Conservation (phyloP, 495 filamentous ascomycete species). For the Extremus antarcticus region DNA sequence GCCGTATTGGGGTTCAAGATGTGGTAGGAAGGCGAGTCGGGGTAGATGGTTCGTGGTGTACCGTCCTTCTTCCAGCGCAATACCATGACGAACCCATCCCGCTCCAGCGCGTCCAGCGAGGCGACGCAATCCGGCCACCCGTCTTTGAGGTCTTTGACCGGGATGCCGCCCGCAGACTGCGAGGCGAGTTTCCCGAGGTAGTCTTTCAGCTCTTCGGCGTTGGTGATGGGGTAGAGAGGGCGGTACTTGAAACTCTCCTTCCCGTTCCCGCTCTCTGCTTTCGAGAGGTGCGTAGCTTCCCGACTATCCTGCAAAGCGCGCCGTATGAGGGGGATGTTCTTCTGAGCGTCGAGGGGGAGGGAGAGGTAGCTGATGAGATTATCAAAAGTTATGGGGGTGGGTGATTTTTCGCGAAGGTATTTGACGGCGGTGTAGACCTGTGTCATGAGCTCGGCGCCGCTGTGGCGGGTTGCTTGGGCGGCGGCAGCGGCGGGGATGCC, state of each 20-base stretch:
- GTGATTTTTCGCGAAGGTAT: slow-evolving; percentile 66
- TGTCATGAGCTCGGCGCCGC: slow-evolving; percentile 69
- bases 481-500: slow-evolving; percentile 35
- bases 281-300: slow-evolving; percentile 59
- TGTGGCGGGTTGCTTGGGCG: slow-evolving; percentile 68
- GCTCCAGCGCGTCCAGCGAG: slow-evolving; percentile 66
- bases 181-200: slow-evolving; percentile 77
- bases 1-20: background rate
- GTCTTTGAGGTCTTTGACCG: slow-evolving; percentile 81
- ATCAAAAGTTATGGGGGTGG: slow-evolving; percentile 51
- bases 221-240: slow-evolving; percentile 68
- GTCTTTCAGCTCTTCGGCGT: slow-evolving; percentile 59
- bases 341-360: slow-evolving; percentile 29
- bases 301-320: slow-evolving; percentile 44
- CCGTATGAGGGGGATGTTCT: slow-evolving; percentile 6
- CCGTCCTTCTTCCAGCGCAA: slow-evolving; percentile 89
- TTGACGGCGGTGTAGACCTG: slow-evolving; percentile 74
- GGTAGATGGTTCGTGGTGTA: slow-evolving; percentile 74
- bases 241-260: slow-evolving; percentile 66
- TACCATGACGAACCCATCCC: slow-evolving; percentile 66
- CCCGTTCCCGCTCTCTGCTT: slow-evolving; percentile 37
- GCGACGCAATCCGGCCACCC: slow-evolving; percentile 80
- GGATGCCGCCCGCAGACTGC: slow-evolving; percentile 67
- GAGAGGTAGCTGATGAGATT: slow-evolving; percentile 71
- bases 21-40: slow-evolving; percentile 52